Conservation (phyloP, 2,329 filamentous ascomycete species). For the Chaetomium strumarium region DNA sequence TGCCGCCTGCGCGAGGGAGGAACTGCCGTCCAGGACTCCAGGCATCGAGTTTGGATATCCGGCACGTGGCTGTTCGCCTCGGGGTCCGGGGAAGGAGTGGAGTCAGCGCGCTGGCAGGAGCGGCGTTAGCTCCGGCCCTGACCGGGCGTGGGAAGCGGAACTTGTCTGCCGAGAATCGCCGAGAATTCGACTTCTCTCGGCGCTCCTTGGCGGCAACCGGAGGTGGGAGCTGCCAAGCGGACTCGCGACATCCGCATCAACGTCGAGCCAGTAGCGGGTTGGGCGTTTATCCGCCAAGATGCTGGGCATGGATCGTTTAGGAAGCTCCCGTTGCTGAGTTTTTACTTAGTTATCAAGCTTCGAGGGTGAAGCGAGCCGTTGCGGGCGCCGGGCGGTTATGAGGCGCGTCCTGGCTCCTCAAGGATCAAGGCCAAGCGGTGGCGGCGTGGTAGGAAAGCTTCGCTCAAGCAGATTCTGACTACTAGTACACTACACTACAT, state of each 20-base stretch:
- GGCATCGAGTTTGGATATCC: no score
- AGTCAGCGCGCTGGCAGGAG: constrained; percentile 7
- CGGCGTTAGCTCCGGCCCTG: constrained; percentile 8
- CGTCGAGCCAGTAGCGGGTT: not conserved
- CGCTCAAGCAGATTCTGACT: not conserved
- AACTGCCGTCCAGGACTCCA: no score
- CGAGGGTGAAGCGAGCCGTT: not conserved
- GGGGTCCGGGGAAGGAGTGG: no score
- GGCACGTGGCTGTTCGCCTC: no score
- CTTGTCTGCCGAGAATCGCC: not conserved
- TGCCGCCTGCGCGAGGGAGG: no score
- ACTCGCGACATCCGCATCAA: constrained; percentile 2
- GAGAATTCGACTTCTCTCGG: constrained; percentile 12
- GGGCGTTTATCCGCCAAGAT: constrained; percentile 4
- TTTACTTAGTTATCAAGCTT: not conserved
- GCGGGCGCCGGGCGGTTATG: no score
- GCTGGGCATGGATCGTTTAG: constrained; percentile 8
- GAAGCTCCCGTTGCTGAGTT: constrained; percentile 8
- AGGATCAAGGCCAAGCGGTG: constrained; percentile 4
- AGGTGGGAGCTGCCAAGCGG: constrained; percentile 8
- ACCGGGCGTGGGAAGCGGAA: not conserved
- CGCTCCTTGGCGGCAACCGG: constrained; percentile 1
- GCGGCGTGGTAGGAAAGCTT: constrained; percentile 10
- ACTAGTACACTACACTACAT: no score
- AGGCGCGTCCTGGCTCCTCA: not conserved